Base-by-base conservation (phyloP, 2,329 filamentous ascomycete genomes). In the Colletotrichum spaethianum region DNA sequence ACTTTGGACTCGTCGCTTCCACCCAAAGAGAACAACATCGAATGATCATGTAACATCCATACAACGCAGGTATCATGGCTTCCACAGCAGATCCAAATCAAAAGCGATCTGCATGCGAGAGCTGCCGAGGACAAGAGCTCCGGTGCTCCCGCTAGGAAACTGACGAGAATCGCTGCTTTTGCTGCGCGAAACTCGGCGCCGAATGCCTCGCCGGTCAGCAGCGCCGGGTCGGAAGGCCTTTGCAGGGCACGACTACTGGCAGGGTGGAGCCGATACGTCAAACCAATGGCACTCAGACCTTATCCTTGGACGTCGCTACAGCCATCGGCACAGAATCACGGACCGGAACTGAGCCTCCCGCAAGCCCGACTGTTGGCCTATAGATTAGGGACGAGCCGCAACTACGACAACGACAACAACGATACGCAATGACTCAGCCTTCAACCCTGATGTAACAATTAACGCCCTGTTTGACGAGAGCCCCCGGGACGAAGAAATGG, bases 41-140 rank as follows among this genome's bases (percentile, higher is more conserved):
- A n/a, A n/a, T n/a, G n/a, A 36, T 8, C 33, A 36, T 7, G 33
- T 9, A 36, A 36, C 33, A 9, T 36, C 5, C 33, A 8, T 8
- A 14, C 31, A 18, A 9, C 11, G 18, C 52, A 4, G 20, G 8
- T 6, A 56, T 8, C 42, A 67, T 67, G 64, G 42, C 50, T 16
- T 61, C 44, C 33, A 28, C 23, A n/a, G 8, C 33, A 7, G 79
- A 81, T 56, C 79, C 80, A 4, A 80, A 77, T 33, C 80, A 81
- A 59, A 73, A 79, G 42, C 78, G 80, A 36, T 79, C 78, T 8
- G 78, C 79, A 7, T 81, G 79, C 65, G 79, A 81, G 73, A 75
- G 79, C 52, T 81, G 79, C 23, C 79, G 79, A 9, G 74, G 76
- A 14, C 79, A 81, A 53, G 81, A 81, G 63, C 75, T 81, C 7